Conservation (phyloP, 805 yeast genomes). For the Candida maris region DNA sequence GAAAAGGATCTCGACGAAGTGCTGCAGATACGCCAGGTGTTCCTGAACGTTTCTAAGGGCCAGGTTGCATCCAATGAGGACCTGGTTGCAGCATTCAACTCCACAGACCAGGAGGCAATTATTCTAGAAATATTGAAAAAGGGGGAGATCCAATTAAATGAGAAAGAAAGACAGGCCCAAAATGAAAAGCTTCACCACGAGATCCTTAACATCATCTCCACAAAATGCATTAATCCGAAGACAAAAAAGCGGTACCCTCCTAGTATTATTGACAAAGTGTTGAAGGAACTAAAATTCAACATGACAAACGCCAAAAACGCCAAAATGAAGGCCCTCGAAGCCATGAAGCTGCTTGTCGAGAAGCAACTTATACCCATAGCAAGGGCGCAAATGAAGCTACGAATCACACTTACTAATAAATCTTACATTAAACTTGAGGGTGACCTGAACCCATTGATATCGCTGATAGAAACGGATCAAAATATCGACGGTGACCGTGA, state of each 20-base stretch:
- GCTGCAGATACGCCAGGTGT: slow-evolving; percentile 92
- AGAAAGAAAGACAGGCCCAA: slow-evolving; percentile 83
- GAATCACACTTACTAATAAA: slow-evolving; percentile 53
- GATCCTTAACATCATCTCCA: slow-evolving; percentile 74
- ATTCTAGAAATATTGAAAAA: slow-evolving; percentile 78
- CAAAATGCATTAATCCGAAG: slow-evolving; percentile 88
- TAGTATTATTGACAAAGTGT: slow-evolving; percentile 85
- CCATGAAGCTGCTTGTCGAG: slow-evolving; percentile 70
- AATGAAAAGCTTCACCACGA: slow-evolving; percentile 56
- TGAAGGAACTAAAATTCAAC: slow-evolving; percentile 75
- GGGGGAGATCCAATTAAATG: slow-evolving; percentile 94
- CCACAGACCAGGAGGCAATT: slow-evolving; percentile 70
- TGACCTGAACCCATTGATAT: slow-evolving; percentile 29
- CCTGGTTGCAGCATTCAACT: slow-evolving; percentile 65
- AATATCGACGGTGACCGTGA: slow-evolving; percentile 17
- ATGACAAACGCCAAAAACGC: slow-evolving; percentile 56
- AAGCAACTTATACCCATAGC: slow-evolving; percentile 89
- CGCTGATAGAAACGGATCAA: slow-evolving; percentile 30
- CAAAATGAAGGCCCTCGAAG: slow-evolving; percentile 88
- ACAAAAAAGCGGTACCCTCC: slow-evolving; percentile 92
- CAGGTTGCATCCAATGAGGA: slow-evolving; percentile 89
- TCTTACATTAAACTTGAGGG: slow-evolving; percentile 41
- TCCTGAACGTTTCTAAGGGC: slow-evolving; percentile 90
- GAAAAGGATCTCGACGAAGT: slow-evolving; percentile 96
- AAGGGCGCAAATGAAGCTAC: slow-evolving; percentile 88